Conservation (phyloP, 1,139 yeast species). For the Blastobotrys aristatus region DNA sequence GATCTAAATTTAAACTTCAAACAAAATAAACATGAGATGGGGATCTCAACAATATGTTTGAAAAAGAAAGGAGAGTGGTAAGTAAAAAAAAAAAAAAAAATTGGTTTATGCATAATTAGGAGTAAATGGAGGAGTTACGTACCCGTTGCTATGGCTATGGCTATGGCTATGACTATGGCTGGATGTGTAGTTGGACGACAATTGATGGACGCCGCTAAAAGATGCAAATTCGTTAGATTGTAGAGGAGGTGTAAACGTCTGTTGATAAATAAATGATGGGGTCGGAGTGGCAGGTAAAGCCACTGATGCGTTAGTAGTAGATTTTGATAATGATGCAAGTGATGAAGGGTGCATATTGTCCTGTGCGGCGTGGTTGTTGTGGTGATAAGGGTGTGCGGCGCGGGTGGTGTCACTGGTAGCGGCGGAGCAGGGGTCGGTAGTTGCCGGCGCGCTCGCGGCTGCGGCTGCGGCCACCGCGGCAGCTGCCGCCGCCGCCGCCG, state of each 20-base stretch:
- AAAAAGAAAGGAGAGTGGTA: neutral
- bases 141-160: slow-evolving; percentile 6
- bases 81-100: neutral
- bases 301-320: neutral
- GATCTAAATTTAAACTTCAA: no score
- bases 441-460: neutral
- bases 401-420: no score
- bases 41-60: no score
- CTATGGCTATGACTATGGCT: slow-evolving; percentile 2
- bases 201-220: slow-evolving; percentile 5
- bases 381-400: no score
- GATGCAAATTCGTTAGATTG: slow-evolving; percentile 14
- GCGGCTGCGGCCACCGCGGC: neutral
- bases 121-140: slow-evolving; percentile 24
- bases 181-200: slow-evolving; percentile 6
- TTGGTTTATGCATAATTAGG: slow-evolving; percentile 13
- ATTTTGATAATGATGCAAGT: neutral
- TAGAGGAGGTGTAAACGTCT: slow-evolving; percentile 13
- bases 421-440: neutral
- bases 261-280: neutral
- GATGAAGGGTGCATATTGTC: neutral
- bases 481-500: slow-evolving; percentile 5
- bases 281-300: no score
- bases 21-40: no score
- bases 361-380: neutral